These are phyloP conservation scores for Cladosporium sp. DNA, from an alignment of 2,329 filamentous ascomycete species.

Conservation along the genomic window DNA sequence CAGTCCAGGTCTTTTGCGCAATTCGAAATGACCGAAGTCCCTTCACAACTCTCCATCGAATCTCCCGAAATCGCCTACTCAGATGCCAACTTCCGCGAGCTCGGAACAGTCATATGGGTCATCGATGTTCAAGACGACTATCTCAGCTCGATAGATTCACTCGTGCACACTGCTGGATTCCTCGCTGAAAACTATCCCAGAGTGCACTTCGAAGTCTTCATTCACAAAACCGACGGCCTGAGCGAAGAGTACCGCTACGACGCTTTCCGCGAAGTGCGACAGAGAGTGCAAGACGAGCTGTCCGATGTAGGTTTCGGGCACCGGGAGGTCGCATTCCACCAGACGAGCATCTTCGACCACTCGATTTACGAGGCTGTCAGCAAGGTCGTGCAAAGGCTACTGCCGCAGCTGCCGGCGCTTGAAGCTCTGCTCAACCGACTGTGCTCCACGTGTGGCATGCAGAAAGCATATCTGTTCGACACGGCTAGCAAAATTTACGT, in stretches of 20 bases:
- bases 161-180: slow-evolving; percentile 85
- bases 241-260: slow-evolving; percentile 96
- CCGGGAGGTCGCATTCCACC: slow-evolving; percentile 88
- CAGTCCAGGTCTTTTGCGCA: slow-evolving; percentile 87
- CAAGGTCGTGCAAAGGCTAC: slow-evolving; percentile 97
- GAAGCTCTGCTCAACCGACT: slow-evolving; percentile 93
- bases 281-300: slow-evolving; percentile 93
- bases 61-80: slow-evolving; percentile 79
- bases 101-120: slow-evolving; percentile 95
- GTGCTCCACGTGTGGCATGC: slow-evolving; percentile 88
- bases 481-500: slow-evolving; percentile 98
- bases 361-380: slow-evolving; percentile 97
- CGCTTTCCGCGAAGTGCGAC: slow-evolving; percentile 93
- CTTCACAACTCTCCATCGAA: slow-evolving; percentile 89
- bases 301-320: slow-evolving; percentile 92
- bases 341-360: slow-evolving; percentile 98
- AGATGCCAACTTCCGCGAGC: slow-evolving; percentile 88
- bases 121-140: slow-evolving; percentile 99
- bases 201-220: slow-evolving; percentile 97
- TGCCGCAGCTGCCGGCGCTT: slow-evolving; percentile 86
- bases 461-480: slow-evolving; percentile 98
- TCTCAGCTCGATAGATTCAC: slow-evolving; percentile 78
- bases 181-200: slow-evolving; percentile 84
- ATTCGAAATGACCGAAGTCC: slow-evolving; percentile 97
- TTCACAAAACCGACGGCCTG: slow-evolving; percentile 97